phyloP scores from a whole-genome alignment of 495 filamentous ascomycete species.

The Daldinia loculata region DNA sequence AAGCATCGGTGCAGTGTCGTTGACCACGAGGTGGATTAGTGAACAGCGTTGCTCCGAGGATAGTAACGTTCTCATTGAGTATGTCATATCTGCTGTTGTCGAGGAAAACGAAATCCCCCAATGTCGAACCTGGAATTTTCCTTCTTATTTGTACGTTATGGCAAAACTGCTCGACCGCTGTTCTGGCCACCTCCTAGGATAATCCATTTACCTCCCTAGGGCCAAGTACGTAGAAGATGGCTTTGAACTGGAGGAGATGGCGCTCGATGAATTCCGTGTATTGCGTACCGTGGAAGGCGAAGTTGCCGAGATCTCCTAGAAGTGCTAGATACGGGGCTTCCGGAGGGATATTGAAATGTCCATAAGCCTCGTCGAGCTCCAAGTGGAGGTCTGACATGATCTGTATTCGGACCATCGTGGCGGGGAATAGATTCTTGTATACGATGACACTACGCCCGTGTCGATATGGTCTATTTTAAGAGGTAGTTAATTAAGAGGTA shows the following conservation, averaged over 20 bases:
- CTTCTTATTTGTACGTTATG: not conserved
- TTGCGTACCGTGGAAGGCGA: not conserved
- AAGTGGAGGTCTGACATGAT: constrained; percentile 32
- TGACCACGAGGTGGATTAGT: not conserved
- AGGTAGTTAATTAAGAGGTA: not conserved
- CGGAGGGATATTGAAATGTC: not conserved
- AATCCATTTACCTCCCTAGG: not conserved
- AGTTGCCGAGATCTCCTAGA: constrained; percentile 11
- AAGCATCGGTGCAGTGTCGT: not conserved
- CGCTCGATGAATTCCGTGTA: constrained; percentile 10
- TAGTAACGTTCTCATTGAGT: not conserved
- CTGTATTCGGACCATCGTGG: constrained; percentile 25
- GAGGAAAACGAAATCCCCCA: constrained; percentile 16
- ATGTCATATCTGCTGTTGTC: constrained; percentile 14
- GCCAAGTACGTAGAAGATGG: constrained; percentile 19
- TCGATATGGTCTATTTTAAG: not conserved
- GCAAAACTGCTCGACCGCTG: not conserved
- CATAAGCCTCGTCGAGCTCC: not conserved
- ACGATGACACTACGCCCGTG: too few species aligned
- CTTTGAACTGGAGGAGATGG: constrained; percentile 1
- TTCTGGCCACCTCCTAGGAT: constrained; percentile 4
- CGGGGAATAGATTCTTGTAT: too few species aligned
- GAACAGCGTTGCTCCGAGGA: constrained; percentile 18
- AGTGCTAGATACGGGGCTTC: constrained; percentile 17
- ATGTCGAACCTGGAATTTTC: not conserved